Percentiles rank a stretch among this genome's conserved stretches.
phyloP scores from a whole-genome alignment of 2,329 filamentous ascomycete genomes.

The Aspergillaceae sp. region DNA sequence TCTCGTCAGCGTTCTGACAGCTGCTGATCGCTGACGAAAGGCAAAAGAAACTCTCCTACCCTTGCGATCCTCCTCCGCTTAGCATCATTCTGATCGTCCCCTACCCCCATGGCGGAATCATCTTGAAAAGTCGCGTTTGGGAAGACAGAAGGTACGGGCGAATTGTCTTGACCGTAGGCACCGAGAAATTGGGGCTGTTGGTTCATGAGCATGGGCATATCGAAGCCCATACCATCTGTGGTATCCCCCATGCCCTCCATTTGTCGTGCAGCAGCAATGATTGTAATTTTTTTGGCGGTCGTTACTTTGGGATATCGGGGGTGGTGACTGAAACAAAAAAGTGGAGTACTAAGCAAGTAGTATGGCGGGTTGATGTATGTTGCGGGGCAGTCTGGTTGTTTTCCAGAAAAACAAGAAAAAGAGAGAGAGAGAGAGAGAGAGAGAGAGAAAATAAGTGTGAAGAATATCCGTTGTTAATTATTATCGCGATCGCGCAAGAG shows the following conservation, averaged over 20 bases:
- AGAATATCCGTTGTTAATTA: no score
- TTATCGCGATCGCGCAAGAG: not conserved
- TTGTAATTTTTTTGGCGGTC: not conserved
- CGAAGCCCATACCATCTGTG: constrained; percentile 33
- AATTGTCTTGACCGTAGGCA: constrained; percentile 51
- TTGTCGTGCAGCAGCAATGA: constrained; percentile 8
- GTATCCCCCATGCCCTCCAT: constrained; percentile 32
- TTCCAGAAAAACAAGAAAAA: no score
- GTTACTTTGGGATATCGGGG: constrained; percentile 1
- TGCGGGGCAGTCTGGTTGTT: no score
- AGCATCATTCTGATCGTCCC: constrained; percentile 60
- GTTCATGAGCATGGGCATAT: constrained; percentile 47
- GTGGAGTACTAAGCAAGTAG: constrained; percentile 7
- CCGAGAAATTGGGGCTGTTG: constrained; percentile 64
- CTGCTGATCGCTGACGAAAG: not conserved
- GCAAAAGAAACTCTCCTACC: constrained; percentile 44
- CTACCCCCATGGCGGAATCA: constrained; percentile 36
- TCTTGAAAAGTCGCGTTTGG: constrained; percentile 31
- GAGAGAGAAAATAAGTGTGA: no score
- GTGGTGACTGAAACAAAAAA: constrained; percentile 4
- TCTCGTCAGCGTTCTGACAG: constrained; percentile 1
- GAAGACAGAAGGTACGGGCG: constrained; percentile 48
- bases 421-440: no score
- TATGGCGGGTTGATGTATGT: constrained; percentile 1
- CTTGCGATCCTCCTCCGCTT: constrained; percentile 84